Evolutionary conservation across 1,284 basidiomycete species (phyloP).

Genomic region (Sanghuangporus sanghuang): DNA sequence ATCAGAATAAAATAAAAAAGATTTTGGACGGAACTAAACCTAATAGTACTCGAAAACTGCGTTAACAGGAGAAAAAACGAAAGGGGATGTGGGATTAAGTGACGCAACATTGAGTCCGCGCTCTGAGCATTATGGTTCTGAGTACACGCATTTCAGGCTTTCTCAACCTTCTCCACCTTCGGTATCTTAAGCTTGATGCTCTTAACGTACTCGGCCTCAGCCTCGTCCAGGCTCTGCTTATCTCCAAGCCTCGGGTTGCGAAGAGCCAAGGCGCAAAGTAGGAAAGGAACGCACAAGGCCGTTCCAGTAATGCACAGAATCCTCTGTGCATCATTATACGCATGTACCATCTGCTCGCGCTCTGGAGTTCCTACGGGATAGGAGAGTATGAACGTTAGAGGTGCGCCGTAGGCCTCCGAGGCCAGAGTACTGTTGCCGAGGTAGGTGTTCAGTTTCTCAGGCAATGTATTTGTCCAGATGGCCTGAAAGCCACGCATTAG

Average conservation of each 20-base stretch:
- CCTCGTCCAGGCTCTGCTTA: conserved; percentile 14
- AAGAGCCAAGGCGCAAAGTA: conserved; percentile 12
- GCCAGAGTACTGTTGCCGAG: conserved; percentile 29
- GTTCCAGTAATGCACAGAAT: conserved; percentile 18
- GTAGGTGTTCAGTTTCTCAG: conserved; percentile 22
- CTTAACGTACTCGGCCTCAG: background rate
- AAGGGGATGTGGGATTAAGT: too few species aligned
- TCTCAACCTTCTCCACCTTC: background rate
- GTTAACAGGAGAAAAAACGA: background rate
- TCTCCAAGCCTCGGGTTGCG: conserved; percentile 15
- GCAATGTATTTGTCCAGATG: conserved; percentile 36
- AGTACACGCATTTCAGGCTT: background rate
- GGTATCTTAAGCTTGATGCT: background rate
- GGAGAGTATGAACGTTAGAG: conserved; percentile 25
- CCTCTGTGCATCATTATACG: conserved; percentile 17
- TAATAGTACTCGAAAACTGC: background rate
- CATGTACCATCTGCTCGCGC: conserved; percentile 23
- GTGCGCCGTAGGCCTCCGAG: conserved; percentile 27
- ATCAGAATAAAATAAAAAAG: too few species aligned
- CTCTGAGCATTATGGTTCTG: too few species aligned
- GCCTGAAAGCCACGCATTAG: conserved; percentile 12
- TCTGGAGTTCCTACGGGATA: conserved; percentile 30
- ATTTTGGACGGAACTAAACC: too few species aligned
- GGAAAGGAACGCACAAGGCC: conserved; percentile 16
- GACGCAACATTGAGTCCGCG: too few species aligned